A percentile compares a stretch with the other conserved stretches of the same genome.
Conservation (phyloP, 768 basidiomycete species). For the Lactarius sanguifluus region DNA sequence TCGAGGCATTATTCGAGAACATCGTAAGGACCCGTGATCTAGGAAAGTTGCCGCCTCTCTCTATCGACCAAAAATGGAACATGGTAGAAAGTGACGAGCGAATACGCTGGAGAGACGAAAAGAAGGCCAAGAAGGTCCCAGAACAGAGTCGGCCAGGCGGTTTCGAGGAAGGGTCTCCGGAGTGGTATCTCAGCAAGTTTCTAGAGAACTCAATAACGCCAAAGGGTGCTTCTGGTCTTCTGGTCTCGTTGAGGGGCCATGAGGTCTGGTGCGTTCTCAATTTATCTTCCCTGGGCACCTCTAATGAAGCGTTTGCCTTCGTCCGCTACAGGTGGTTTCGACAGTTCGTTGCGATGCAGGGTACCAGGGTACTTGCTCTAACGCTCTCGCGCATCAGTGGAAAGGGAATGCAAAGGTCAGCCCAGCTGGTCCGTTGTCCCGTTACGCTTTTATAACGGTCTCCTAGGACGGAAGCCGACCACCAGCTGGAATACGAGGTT, state of each 20-base stretch:
- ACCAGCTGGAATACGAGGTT: constrained; percentile 79
- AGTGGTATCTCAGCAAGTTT: constrained; percentile 93
- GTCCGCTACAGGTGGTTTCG: constrained; percentile 66
- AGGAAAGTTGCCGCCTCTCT: constrained; percentile 54
- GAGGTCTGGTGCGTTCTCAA: constrained; percentile 62
- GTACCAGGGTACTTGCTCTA: constrained; percentile 83
- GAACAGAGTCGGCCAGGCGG: constrained; percentile 56
- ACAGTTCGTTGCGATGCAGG: constrained; percentile 70
- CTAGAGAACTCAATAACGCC: constrained; percentile 81
- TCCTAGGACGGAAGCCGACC: constrained; percentile 62
- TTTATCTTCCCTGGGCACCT: constrained; percentile 7
- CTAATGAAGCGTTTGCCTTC: neutral
- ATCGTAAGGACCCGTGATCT: constrained; percentile 71
- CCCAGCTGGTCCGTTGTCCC: constrained; percentile 12
- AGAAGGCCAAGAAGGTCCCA: constrained; percentile 56
- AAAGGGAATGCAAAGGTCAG: constrained; percentile 62
- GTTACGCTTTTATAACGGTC: neutral
- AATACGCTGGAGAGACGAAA: constrained; percentile 73
- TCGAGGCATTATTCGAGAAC: constrained; percentile 78
- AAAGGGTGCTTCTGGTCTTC: constrained; percentile 75
- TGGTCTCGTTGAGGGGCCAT: constrained; percentile 75
- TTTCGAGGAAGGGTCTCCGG: constrained; percentile 70
- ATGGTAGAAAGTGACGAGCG: constrained; percentile 84
- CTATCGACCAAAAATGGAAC: constrained; percentile 88
- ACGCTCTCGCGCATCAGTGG: constrained; percentile 73